Conservation (phyloP, 108 stramenopile genomes). For the Pseudonitzschia multiseries region DNA sequence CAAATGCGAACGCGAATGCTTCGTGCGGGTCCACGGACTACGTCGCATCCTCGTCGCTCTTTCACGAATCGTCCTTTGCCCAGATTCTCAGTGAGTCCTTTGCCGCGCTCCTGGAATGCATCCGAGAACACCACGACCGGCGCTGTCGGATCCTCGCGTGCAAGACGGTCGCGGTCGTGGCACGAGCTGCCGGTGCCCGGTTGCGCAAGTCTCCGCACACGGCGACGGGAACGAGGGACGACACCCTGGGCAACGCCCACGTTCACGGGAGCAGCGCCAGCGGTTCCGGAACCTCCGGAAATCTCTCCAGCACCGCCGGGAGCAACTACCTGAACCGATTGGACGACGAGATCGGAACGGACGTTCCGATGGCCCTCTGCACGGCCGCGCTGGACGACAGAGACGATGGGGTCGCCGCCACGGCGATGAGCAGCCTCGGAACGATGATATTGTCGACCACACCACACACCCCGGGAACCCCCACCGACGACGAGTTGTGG, state of each 20-base stretch:
- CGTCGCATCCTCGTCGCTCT: conserved; percentile 30
- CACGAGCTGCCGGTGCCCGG: conserved; percentile 49
- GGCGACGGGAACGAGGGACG: conserved; percentile 25
- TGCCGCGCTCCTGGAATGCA: conserved; percentile 39
- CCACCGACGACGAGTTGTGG: conserved; percentile 43
- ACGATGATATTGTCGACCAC: conserved; percentile 45
- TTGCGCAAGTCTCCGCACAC: conserved; percentile 47
- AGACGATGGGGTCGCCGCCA: conserved; percentile 68
- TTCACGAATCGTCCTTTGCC: conserved; percentile 44
- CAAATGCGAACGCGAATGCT: neutral
- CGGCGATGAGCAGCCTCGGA: conserved; percentile 64
- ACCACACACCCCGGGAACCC: conserved; percentile 27
- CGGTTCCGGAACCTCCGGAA: too few relatives aligned
- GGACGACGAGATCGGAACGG: conserved; percentile 69
- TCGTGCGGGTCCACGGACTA: conserved; percentile 9
- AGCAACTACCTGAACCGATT: conserved; percentile 28
- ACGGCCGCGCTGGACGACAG: conserved; percentile 58
- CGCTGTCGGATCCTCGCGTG: conserved; percentile 52
- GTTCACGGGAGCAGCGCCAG: conserved; percentile 2
- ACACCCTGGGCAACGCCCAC: neutral
- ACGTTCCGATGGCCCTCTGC: conserved; percentile 55
- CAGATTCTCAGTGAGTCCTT: conserved; percentile 23
- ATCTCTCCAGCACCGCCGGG: conserved; percentile 15
- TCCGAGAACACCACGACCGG: conserved; percentile 47
- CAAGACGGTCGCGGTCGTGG: conserved; percentile 55